phyloP scores from a whole-genome alignment of 2,329 filamentous ascomycete species.

The Zymoseptoria passerinii region DNA sequence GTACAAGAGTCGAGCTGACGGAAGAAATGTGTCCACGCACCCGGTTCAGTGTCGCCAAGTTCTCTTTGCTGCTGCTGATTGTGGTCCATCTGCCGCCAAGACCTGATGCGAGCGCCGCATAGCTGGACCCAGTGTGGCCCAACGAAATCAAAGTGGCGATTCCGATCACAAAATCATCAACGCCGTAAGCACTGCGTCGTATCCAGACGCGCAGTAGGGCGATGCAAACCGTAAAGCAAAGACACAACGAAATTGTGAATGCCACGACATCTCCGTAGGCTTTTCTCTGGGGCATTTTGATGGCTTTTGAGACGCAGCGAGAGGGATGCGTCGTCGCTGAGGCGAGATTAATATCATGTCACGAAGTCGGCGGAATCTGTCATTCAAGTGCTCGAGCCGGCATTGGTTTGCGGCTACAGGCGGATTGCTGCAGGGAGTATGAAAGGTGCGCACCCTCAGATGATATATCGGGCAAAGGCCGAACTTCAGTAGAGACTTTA shows the following conservation, averaged over 20 bases:
- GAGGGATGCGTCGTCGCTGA: neutral
- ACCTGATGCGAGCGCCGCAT: constrained; percentile 22
- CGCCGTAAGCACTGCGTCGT: constrained; percentile 22
- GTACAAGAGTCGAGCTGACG: neutral
- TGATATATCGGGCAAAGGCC: neutral
- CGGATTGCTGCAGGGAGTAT: neutral
- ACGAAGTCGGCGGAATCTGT: neutral
- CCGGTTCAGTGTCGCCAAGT: constrained; percentile 19
- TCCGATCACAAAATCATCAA: constrained; percentile 25
- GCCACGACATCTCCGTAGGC: constrained; percentile 22
- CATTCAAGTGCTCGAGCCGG: neutral
- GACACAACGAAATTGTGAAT: constrained; percentile 27
- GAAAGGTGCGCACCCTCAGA: neutral
- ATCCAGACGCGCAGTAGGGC: constrained; percentile 25
- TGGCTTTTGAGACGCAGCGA: neutral
- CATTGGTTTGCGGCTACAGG: neutral
- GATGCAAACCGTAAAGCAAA: constrained; percentile 26
- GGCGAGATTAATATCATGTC: neutral
- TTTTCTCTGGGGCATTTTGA: constrained; percentile 18
- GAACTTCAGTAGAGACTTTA: neutral
- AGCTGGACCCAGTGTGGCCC: constrained; percentile 22
- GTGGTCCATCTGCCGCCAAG: constrained; percentile 22
- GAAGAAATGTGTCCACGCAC: constrained; percentile 11
- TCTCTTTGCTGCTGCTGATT: constrained; percentile 7
- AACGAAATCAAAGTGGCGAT: constrained; percentile 24